These are phyloP conservation scores for Lentinula sp. DNA, from an alignment of 768 basidiomycete species.

Conservation along the genomic window DNA sequence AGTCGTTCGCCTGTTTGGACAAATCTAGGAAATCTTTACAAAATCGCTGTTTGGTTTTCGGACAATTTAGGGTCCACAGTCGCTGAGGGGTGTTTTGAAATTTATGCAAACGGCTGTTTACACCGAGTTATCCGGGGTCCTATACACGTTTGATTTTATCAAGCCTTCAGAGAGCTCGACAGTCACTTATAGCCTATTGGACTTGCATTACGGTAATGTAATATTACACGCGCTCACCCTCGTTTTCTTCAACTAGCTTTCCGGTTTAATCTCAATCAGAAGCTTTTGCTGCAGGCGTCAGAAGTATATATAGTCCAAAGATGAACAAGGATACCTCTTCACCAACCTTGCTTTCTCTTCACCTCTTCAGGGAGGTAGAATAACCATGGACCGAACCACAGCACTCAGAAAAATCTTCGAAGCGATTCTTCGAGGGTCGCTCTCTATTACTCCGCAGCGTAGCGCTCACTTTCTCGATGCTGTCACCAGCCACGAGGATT, in stretches of 20 bases:
- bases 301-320: not conserved
- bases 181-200: not conserved
- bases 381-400: not conserved
- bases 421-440: not conserved
- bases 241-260: too few relatives aligned
- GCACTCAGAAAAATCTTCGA: not conserved
- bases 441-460: not conserved
- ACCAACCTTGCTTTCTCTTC: not conserved
- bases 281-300: too few relatives aligned
- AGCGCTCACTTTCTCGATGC: slow-evolving; percentile 35
- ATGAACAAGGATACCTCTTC: not conserved
- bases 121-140: too few relatives aligned
- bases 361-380: not conserved
- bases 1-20: too few relatives aligned
- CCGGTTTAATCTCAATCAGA: too few relatives aligned
- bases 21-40: too few relatives aligned
- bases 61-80: too few relatives aligned
- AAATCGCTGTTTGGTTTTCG: too few relatives aligned
- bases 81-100: too few relatives aligned
- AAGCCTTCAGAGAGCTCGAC: not conserved
- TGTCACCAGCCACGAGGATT: slow-evolving; percentile 32
- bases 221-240: too few relatives aligned
- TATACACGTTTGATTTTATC: too few relatives aligned
- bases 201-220: not conserved
- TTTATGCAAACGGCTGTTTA: too few relatives aligned